These are phyloP conservation scores for Triticum urartu DNA, from an alignment of 176 grass and related monocot genomes.

Conservation along the genomic window DNA sequence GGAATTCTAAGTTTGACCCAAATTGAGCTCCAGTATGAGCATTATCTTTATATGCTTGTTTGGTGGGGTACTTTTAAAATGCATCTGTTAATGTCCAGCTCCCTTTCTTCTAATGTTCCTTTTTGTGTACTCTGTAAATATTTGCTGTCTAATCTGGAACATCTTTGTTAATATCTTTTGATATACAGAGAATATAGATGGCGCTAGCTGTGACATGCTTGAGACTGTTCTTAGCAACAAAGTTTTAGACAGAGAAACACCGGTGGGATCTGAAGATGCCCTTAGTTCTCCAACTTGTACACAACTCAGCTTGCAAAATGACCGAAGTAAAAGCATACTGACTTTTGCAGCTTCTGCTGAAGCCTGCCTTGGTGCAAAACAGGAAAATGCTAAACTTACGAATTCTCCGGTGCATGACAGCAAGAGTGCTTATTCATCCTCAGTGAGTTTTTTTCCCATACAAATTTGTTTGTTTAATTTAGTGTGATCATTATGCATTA, in stretches of 20 bases:
- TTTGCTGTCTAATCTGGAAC: neutral
- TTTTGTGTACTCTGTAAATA: neutral
- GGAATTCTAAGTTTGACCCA: neutral
- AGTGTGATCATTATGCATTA: constrained; percentile 15
- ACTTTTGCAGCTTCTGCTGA: constrained; percentile 58
- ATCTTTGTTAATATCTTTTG: constrained; percentile 24
- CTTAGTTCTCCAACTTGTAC: constrained; percentile 65
- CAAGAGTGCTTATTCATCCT: constrained; percentile 78
- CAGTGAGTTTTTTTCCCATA: constrained; percentile 44
- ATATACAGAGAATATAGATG: constrained; percentile 57
- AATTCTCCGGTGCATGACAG: constrained; percentile 62
- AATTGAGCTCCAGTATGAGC: neutral
- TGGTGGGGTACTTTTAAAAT: neutral
- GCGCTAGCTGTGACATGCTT: constrained; percentile 35
- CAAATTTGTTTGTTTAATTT: neutral
- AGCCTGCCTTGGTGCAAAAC: constrained; percentile 55
- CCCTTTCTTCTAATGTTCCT: neutral
- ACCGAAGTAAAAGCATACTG: constrained; percentile 51
- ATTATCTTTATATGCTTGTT: neutral
- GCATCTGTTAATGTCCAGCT: neutral
- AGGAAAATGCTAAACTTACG: constrained; percentile 51
- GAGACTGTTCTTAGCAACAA: constrained; percentile 64
- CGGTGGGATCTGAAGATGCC: constrained; percentile 66
- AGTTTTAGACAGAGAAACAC: constrained; percentile 64
- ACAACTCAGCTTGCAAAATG: constrained; percentile 58